Base-by-base conservation (phyloP, 1,284 basidiomycete species). In the Somion occarium region DNA sequence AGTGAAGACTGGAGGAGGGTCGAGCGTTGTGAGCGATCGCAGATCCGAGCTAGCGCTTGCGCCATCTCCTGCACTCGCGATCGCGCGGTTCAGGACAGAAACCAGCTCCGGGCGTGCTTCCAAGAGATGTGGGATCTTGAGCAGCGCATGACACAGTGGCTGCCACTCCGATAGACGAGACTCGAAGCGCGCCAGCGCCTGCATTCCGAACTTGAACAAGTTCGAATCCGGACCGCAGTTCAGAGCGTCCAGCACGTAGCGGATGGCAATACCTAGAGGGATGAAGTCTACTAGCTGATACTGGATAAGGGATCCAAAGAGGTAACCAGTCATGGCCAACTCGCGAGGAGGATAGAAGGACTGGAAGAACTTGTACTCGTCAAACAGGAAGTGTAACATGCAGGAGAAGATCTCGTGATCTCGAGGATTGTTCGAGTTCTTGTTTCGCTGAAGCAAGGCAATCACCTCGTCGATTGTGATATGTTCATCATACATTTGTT, bases 331-430 rank as follows among this genome's bases (percentile, higher is more conserved):
- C 85, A 99, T 94, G 42, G 88, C 85, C 44, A 99, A 80, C 73
- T 99, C 94, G 56, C 93, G 91, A 25, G 91, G 80, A 13, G 97
- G 97, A 64, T 99, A 96, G 66, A 81, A 93, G 48, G 91, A 90
- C 66, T 97, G 93, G 82, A 99, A 98, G 77, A 98, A 99, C 65
- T 95, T 94, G 82, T 98, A 98, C 75, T 99, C 97, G 82, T 99
- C 97, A 70, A 99, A 99, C 49, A 99, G 83, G 73, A 98, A 97
- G 73, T 98, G 95, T 48, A 99, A 85, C 83, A 98, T 96, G 79
- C 95, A 98, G 12, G 95, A 97, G 66, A 99, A 98, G 53, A 98
- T 84, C 73, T 99, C 93, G 66, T 95, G 93, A 61, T 98, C 94
- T 56, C 88, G 85, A 38, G 84, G 68, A 61, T 90, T 92, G 24